Evolutionary conservation across 1,139 yeast genomes (phyloP).

Genomic region (Nakaseomyces delphensis): DNA sequence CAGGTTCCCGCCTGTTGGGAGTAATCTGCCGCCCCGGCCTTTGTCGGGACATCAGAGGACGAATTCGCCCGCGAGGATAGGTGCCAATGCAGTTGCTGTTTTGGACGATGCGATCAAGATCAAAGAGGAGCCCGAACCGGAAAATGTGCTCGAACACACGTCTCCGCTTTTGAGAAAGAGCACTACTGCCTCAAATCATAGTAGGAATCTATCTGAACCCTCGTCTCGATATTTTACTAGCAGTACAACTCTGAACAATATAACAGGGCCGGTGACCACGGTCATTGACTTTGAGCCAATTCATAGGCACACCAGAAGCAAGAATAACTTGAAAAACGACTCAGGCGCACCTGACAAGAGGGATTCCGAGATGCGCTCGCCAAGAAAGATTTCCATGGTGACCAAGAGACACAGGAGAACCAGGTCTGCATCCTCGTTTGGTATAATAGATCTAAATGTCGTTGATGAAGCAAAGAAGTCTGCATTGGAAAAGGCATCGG

Average conservation of each 20-base stretch:
- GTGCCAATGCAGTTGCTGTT: conserved; percentile 63
- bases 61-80: conserved; percentile 61
- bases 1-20: conserved; percentile 19
- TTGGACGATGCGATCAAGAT: conserved; percentile 30
- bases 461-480: conserved; percentile 17
- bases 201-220: conserved; percentile 5
- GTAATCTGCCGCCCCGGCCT: conserved; percentile 7
- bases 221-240: conserved; percentile 1
- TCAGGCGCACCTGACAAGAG: conserved; percentile 2
- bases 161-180: neutral
- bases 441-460: conserved; percentile 28
- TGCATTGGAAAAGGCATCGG: conserved; percentile 1
- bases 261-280: conserved; percentile 4
- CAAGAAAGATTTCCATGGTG: conserved; percentile 6
- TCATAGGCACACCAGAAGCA: conserved; percentile 6
- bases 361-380: neutral
- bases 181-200: neutral
- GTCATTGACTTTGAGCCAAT: conserved; percentile 3
- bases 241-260: conserved; percentile 4
- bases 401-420: conserved; percentile 24
- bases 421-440: conserved; percentile 25
- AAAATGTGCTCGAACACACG: conserved; percentile 10
- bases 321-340: conserved; percentile 9
- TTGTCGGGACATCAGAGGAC: conserved; percentile 34
- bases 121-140: conserved; percentile 28